Conservation (phyloP, 2,329 filamentous ascomycete genomes). For the Pestalotiopsis sp. region DNA sequence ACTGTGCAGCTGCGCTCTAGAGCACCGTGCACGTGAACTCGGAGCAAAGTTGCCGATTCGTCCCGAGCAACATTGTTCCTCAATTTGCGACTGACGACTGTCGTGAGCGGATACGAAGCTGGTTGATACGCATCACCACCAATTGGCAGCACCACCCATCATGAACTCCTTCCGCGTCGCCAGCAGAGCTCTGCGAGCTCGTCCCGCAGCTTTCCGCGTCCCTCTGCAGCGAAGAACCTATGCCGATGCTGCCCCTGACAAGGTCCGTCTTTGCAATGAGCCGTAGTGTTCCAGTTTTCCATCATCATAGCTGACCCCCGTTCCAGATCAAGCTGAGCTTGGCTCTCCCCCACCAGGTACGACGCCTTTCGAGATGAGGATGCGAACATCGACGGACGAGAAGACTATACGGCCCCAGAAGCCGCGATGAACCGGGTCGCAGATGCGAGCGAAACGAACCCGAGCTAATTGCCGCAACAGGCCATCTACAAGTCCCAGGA, state of each 20-base stretch:
- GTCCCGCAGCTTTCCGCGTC: constrained; percentile 74
- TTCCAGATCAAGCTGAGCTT: constrained; percentile 91
- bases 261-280: constrained; percentile 51
- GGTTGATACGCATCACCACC: constrained; percentile 45
- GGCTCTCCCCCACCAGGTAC: constrained; percentile 97
- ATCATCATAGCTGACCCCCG: constrained; percentile 29
- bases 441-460: neutral
- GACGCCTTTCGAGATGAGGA: constrained; percentile 32
- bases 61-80: constrained; percentile 15
- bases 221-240: constrained; percentile 87
- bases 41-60: constrained; percentile 11
- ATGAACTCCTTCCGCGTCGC: constrained; percentile 97
- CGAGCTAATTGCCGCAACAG: constrained; percentile 61
- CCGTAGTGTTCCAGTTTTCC: constrained; percentile 16
- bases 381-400: constrained; percentile 1
- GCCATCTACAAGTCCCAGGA: constrained; percentile 69
- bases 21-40: neutral
- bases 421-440: neutral
- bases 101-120: constrained; percentile 34
- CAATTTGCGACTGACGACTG: constrained; percentile 51
- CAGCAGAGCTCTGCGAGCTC: constrained; percentile 84
- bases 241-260: constrained; percentile 83
- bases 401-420: neutral
- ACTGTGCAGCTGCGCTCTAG: neutral
- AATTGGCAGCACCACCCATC: constrained; percentile 56